Percentiles rank a stretch among this genome's conserved stretches.
phyloP scores from a whole-genome alignment of 371 early-diverging fungal genomes.

The Apophysomyces elegans region DNA sequence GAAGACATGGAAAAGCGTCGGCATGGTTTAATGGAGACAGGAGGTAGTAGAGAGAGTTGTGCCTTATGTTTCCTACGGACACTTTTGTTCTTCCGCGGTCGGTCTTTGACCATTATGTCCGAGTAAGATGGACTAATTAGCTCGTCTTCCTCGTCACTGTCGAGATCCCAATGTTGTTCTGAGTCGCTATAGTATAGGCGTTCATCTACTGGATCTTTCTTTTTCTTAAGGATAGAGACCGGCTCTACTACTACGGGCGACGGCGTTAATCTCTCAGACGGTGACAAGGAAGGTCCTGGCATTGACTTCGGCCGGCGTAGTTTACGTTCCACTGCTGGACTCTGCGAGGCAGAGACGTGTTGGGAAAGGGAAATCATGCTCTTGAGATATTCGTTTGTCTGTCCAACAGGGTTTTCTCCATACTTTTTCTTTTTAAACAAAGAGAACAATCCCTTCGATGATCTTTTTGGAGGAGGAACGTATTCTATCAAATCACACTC shows the following conservation, averaged over 20 bases:
- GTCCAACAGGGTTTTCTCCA: background rate
- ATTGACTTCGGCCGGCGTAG: background rate
- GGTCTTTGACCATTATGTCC: background rate
- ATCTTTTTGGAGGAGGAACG: constrained; percentile 11
- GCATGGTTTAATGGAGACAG: background rate
- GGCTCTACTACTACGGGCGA: constrained; percentile 1
- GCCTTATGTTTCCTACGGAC: background rate
- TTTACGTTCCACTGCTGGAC: background rate
- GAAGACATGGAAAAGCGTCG: background rate
- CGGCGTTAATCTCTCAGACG: background rate
- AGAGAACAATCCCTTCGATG: background rate
- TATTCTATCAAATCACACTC: constrained; percentile 23
- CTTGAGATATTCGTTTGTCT: constrained; percentile 4
- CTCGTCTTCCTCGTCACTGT: background rate
- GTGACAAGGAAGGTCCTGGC: background rate
- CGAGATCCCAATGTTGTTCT: background rate
- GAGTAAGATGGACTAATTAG: background rate
- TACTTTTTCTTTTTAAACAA: constrained; percentile 10
- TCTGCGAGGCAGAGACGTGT: constrained; percentile 1
- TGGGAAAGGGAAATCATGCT: constrained; percentile 1
- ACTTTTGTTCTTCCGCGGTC: background rate
- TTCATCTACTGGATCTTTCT: background rate
- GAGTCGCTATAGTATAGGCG: background rate
- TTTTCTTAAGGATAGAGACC: constrained; percentile 1
- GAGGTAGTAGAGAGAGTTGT: background rate